A percentile compares a stretch with the other conserved stretches of the same genome.
phyloP scores from a whole-genome alignment of 805 yeast genomes.

The Brettanomyces sp. region DNA sequence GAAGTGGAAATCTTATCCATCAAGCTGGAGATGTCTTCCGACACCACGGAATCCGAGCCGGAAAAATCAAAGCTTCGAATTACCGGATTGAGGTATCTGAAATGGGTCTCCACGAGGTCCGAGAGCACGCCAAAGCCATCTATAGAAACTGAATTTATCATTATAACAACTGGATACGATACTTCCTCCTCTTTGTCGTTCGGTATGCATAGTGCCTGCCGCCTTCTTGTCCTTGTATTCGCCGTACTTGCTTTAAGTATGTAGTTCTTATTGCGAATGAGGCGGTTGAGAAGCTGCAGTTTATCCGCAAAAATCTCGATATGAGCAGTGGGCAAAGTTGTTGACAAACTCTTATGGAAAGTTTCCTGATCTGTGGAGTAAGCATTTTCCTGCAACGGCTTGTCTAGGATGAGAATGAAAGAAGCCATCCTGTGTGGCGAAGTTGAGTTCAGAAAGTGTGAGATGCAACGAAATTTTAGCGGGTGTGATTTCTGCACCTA shows the following conservation, averaged over 20 bases:
- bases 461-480: no score
- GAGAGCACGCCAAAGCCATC: no score
- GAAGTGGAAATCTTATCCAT: conserved; percentile 3
- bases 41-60: background rate
- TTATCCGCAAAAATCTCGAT: background rate
- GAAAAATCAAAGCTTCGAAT: background rate
- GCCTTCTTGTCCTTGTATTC: no score
- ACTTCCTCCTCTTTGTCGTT: background rate
- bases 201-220: background rate
- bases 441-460: no score
- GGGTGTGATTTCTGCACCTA: no score
- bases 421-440: no score
- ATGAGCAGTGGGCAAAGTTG: background rate
- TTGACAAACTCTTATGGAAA: no score
- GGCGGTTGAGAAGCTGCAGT: background rate
- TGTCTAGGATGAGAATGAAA: no score
- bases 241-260: background rate
- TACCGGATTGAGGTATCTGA: background rate
- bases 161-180: background rate
- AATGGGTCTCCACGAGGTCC: background rate
- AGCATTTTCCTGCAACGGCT: no score
- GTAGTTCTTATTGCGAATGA: background rate
- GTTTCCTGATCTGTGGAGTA: no score
- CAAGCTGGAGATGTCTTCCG: background rate
- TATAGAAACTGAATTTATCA: background rate